Percentiles rank a stretch among this genome's conserved stretches.
Evolutionary conservation across 805 yeast genomes (phyloP).

Genomic region (Lachancea sp.): DNA sequence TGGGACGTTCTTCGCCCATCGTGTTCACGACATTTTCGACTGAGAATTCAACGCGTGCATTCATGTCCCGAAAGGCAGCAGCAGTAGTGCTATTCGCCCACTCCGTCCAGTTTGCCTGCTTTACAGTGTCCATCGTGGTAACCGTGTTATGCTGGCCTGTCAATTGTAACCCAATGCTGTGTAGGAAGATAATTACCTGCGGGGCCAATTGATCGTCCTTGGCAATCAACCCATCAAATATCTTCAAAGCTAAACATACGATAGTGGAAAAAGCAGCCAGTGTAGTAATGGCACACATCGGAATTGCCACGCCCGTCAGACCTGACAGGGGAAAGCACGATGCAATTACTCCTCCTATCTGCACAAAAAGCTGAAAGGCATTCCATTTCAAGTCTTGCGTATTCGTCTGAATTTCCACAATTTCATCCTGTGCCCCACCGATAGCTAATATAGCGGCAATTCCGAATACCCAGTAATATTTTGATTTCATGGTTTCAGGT

Average conservation of each 20-base stretch:
- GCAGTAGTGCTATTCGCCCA: conserved; percentile 4
- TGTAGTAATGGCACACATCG: conserved; percentile 7
- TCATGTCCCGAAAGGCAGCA: conserved; percentile 1
- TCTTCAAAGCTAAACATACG: conserved; percentile 1
- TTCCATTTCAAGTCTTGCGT: conserved; percentile 7
- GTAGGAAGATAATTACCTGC: conserved; percentile 4
- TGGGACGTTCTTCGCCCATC: conserved; percentile 1
- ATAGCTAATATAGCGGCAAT: not conserved
- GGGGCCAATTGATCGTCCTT: conserved; percentile 1
- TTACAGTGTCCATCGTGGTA: not conserved
- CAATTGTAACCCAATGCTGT: conserved; percentile 2
- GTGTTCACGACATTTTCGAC: not conserved
- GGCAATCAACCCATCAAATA: conserved; percentile 8
- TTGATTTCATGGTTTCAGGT: not conserved
- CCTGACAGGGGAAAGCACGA: conserved; percentile 7
- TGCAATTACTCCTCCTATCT: conserved; percentile 4
- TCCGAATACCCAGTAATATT: not conserved
- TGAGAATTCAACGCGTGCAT: not conserved
- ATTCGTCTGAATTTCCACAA: conserved; percentile 2
- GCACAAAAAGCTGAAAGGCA: conserved; percentile 4
- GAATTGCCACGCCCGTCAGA: conserved; percentile 6
- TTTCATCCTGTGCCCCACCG: conserved; percentile 1
- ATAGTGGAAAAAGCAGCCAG: conserved; percentile 6
- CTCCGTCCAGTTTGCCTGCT: not conserved
- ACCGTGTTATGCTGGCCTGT: not conserved